phyloP scores from a whole-genome alignment of 495 filamentous ascomycete species.

The Talaromyces borbonicus region DNA sequence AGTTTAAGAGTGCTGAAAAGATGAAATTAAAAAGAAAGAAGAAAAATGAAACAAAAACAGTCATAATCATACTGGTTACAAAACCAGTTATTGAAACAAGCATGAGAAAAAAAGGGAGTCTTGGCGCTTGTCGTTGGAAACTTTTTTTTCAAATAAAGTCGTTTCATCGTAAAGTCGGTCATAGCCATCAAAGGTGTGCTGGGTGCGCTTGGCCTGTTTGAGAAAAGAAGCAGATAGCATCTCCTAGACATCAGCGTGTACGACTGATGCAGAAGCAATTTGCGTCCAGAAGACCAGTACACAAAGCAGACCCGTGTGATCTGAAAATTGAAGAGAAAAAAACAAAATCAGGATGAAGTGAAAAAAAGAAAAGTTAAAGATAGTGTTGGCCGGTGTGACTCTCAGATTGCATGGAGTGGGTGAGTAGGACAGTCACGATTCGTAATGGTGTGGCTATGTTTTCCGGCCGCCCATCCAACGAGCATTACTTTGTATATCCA shows the following conservation, averaged over 20 bases:
- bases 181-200: not conserved
- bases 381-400: conserved; percentile 4
- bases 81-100: too few relatives aligned
- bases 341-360: not conserved
- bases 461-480: not conserved
- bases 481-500: too few relatives aligned
- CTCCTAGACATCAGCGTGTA: too few relatives aligned
- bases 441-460: too few relatives aligned
- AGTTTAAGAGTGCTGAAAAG: not conserved
- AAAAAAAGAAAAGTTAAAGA: conserved; percentile 12
- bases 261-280: too few relatives aligned
- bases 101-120: not conserved
- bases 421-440: too few relatives aligned
- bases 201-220: not conserved
- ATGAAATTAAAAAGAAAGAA: conserved; percentile 2
- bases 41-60: conserved; percentile 3
- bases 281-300: too few relatives aligned
- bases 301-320: not conserved
- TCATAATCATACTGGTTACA: not conserved
- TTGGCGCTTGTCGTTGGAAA: not conserved
- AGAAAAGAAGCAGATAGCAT: not conserved
- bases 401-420: not conserved
- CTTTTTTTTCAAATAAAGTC: not conserved
- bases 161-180: conserved; percentile 3
- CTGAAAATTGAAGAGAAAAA: not conserved